These are phyloP conservation scores for Talaromyces albobiverticillius DNA, from an alignment of 2,329 filamentous ascomycete species.

Conservation along the genomic window DNA sequence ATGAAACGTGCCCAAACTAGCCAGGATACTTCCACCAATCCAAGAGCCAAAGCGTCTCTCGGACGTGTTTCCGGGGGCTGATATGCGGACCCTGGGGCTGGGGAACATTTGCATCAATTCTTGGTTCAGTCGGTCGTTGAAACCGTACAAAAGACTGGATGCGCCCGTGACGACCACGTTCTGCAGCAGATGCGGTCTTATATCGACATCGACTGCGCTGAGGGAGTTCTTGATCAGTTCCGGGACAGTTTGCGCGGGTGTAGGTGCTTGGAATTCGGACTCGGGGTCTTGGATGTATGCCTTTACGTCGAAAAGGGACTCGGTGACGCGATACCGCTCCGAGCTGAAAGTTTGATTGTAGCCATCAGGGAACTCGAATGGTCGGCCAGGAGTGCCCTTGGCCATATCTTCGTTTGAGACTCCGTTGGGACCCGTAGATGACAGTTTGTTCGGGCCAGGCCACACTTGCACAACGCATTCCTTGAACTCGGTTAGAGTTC, in stretches of 20 bases:
- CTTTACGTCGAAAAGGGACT: slow-evolving; percentile 87
- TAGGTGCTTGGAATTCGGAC: slow-evolving; percentile 49
- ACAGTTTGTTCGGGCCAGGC: slow-evolving; percentile 72
- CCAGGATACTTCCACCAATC: slow-evolving; percentile 95
- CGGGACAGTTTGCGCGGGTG: slow-evolving; percentile 76
- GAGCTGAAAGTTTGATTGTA: slow-evolving; percentile 92
- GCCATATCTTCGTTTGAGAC: slow-evolving; percentile 71
- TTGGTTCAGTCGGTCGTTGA: slow-evolving; percentile 83
- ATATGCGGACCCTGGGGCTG: slow-evolving; percentile 79
- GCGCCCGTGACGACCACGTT: slow-evolving; percentile 94
- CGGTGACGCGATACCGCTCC: slow-evolving; percentile 80
- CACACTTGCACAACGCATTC: slow-evolving; percentile 95
- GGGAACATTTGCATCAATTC: slow-evolving; percentile 82
- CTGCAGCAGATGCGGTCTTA: slow-evolving; percentile 75
- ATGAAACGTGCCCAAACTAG: slow-evolving; percentile 94
- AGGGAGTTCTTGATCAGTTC: slow-evolving; percentile 76
- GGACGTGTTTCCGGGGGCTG: slow-evolving; percentile 78
- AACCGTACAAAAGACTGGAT: slow-evolving; percentile 80
- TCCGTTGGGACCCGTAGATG: slow-evolving; percentile 49
- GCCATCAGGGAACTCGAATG: slow-evolving; percentile 96
- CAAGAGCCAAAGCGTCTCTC: slow-evolving; percentile 91
- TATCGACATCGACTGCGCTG: slow-evolving; percentile 79
- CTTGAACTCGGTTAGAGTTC: slow-evolving; percentile 92
- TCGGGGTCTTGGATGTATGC: slow-evolving; percentile 60
- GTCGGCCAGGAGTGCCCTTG: slow-evolving; percentile 70